Evolutionary conservation across 2,329 filamentous ascomycete genomes (phyloP).

Genomic region (Colletotrichum limetticola): DNA sequence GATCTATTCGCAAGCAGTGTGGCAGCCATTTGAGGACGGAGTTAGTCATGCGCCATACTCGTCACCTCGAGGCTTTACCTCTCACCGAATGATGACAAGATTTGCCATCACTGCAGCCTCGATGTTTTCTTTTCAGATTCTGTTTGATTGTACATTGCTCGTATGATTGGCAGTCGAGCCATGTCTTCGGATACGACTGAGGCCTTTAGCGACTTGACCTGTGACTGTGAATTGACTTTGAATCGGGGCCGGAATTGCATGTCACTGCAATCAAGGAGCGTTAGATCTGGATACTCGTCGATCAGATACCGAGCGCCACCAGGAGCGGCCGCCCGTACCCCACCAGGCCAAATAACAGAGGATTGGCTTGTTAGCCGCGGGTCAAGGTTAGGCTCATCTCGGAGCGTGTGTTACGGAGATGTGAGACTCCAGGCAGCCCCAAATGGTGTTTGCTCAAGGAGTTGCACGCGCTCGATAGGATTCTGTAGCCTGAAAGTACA

Average conservation of each 20-base stretch:
- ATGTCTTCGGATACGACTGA: background rate
- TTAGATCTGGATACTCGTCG: background rate
- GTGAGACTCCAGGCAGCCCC: constrained; percentile 7
- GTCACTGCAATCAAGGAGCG: background rate
- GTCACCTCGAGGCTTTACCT: background rate
- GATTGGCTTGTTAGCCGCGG: constrained; percentile 8
- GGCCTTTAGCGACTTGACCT: background rate
- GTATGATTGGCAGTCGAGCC: background rate
- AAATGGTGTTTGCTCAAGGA: background rate
- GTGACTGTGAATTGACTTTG: background rate
- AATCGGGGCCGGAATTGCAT: background rate
- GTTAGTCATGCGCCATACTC: background rate
- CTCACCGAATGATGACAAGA: background rate
- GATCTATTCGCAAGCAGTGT: background rate
- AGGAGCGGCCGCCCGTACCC: background rate
- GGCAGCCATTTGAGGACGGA: background rate
- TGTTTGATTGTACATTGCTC: background rate
- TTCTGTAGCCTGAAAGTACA: constrained; percentile 9
- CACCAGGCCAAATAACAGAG: background rate
- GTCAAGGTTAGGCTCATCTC: background rate
- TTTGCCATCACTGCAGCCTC: background rate
- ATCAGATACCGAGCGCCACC: background rate
- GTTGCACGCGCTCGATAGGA: background rate
- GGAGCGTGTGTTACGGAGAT: background rate
- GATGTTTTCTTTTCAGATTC: background rate